These are phyloP conservation scores for Closterium sp. DNA, from an alignment of 139 green algal genomes.

Conservation along the genomic window DNA sequence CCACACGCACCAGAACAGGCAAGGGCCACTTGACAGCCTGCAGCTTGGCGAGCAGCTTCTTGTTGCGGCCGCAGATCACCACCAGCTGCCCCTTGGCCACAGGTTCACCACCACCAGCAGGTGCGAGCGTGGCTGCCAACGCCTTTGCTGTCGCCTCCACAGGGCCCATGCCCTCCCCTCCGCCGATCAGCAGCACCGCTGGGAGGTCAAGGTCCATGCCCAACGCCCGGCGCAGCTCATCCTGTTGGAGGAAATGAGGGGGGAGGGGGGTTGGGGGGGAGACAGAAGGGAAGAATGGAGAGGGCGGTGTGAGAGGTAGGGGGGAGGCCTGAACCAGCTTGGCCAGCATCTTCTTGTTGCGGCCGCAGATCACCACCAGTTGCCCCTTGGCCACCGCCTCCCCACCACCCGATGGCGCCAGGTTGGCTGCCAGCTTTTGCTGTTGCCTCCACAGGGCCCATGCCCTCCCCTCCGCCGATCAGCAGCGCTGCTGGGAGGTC, in stretches of 20 bases:
- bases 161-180: conserved; percentile 92
- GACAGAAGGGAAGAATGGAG: no score
- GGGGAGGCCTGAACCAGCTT: conserved; percentile 57
- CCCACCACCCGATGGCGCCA: conserved; percentile 12
- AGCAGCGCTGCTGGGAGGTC: conserved; percentile 44
- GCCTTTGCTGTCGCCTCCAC: conserved; percentile 81
- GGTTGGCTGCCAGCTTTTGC: conserved; percentile 67
- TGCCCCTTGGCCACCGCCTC: conserved; percentile 47
- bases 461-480: conserved; percentile 86
- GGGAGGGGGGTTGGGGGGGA: no score
- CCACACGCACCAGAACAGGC: no score
- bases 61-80: conserved; percentile 52
- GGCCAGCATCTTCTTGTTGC: conserved; percentile 67
- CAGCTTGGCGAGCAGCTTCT: conserved; percentile 62
- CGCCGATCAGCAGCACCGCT: conserved; percentile 59
- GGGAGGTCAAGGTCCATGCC: conserved; percentile 29
- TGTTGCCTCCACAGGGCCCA: conserved; percentile 87
- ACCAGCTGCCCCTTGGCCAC: conserved; percentile 67
- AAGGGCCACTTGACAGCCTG: no score
- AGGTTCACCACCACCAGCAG: background rate
- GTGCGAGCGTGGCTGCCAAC: conserved; percentile 60
- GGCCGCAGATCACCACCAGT: conserved; percentile 85
- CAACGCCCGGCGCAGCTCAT: conserved; percentile 23
- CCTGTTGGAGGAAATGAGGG: conserved; percentile 30
- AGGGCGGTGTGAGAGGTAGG: no score